Evolutionary conservation across 1,284 basidiomycete genomes (phyloP), one percentile per base, ranked within the genome.

Genomic region (Gomphus bonarii): DNA sequence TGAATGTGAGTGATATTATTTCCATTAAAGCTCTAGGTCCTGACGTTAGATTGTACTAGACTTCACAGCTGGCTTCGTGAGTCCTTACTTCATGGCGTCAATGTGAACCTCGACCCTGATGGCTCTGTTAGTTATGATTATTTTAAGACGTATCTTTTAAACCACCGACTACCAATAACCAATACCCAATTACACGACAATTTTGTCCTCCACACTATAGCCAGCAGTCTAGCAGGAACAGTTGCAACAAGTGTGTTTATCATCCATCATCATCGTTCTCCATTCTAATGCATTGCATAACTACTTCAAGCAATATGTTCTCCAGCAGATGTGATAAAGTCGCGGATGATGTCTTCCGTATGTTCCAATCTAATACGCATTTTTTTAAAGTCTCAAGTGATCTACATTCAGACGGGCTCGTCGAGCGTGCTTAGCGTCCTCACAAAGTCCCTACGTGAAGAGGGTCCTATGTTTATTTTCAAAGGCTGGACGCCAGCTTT

Each of bases 401-500:
- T 22, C 3, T 1, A 11, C 53, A 46, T 48, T n/a, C 56, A 83
- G 80, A 75, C 81, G 14, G 74, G 73, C 47, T 72, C 76, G 14
- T 66, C 71, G 2, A 72, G 69, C 16, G 72, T 80, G 3, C 44
- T 79, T 22, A 73, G 79, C 54, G 73, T 88, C 36, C 68, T 88
- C 18, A 71, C 68, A 31, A 72, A 69, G 36, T 85, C 85, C 1
- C 69, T 88, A 44, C 75, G 75, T 38, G 74, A 82, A 61, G 92
- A 95, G 73, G 92, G 93, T 0, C 76, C 84, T 1, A 73, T 76
- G 61, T 93, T 93, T 70, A 76, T 95, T 61, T 92, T 95, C 74
- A 92, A 91, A 67, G 88, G 92, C 36, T 90, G 90, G 90, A 86
- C 86, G 14, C 88, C 88, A 8, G 85, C 88, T 6, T 93, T 91